Evolutionary conservation across 331 rosid species (phyloP), one percentile per base, ranked within the genome.

Genomic region (Quercus tomentella): DNA sequence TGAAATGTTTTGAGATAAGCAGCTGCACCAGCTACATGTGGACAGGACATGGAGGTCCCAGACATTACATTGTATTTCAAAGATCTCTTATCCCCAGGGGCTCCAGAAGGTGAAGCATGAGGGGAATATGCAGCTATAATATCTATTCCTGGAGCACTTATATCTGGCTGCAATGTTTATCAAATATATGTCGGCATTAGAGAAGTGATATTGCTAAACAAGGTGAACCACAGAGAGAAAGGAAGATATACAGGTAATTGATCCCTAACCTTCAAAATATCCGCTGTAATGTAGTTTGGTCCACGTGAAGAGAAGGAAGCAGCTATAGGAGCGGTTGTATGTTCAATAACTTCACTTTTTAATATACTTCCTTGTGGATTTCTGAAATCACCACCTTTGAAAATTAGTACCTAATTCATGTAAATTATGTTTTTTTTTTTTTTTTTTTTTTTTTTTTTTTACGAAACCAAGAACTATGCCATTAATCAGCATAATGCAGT

Each of bases 241-340:
- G 7, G 16, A 15, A 60, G 67, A 12, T 26, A 56, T n/a, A 2
- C 18, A 60, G 28, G 33, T 60, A 22, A 23, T 9, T 60, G 67
- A 25, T 4, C 31, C 33, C 67, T 25, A 60, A 23, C 66, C 66
- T 80, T 82, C 11, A 80, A 3, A 22, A 84, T 79, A 15, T 81
- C 80, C 0, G 72, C 52, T 61, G 61, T 26, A 31, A 69, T 54
- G 1, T 3, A 0, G 41, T 77, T 81, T 8, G 88, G 88, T 56
- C 88, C 85, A 5, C 82, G 80, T 3, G 80, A 81, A 25, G 85
- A 81, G 73, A 67, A 77, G 2, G 23, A 14, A 9, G 74, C 80
- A 26, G 55, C 78, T 4, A n/a, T 17, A 0, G 82, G 83, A n/a
- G 85, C 80, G 16, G 35, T 52, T 12, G 11, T 4, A n/a, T 41